phyloP scores from a whole-genome alignment of 2,329 filamentous ascomycete species.

The Trichoderma brevicompactum region DNA sequence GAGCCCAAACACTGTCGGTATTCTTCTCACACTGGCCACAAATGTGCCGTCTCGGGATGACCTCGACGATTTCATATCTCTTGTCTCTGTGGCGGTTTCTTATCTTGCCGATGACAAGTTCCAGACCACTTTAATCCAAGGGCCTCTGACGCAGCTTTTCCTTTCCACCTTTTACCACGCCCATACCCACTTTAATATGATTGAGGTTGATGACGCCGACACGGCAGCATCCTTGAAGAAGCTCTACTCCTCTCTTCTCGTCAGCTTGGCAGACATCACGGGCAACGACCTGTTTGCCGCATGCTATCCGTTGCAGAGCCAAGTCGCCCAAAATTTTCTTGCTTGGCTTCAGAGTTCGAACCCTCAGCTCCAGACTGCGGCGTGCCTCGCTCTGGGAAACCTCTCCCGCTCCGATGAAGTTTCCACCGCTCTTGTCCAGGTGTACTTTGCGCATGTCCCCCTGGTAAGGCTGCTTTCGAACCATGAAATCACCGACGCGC shows the following conservation, averaged over 20 bases:
- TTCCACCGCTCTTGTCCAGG: conserved; percentile 55
- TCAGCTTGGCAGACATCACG: conserved; percentile 57
- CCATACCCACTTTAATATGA: conserved; percentile 48
- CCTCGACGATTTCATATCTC: conserved; percentile 58
- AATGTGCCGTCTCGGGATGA: conserved; percentile 49
- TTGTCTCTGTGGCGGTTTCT: conserved; percentile 56
- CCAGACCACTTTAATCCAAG: conserved; percentile 53
- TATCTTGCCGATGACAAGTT: conserved; percentile 60
- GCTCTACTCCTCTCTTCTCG: conserved; percentile 56
- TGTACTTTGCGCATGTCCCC: conserved; percentile 47
- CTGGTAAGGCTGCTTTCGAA: conserved; percentile 53
- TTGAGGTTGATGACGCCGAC: conserved; percentile 52
- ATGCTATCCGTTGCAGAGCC: conserved; percentile 48
- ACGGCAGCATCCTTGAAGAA: conserved; percentile 50
- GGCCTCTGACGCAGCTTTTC: conserved; percentile 48
- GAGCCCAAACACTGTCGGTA: conserved; percentile 51
- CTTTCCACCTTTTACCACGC: conserved; percentile 54
- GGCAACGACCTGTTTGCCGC: conserved; percentile 53
- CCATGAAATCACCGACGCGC: conserved; percentile 47
- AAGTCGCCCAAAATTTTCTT: conserved; percentile 49
- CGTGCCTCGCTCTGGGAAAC: conserved; percentile 66
- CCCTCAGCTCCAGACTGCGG: conserved; percentile 57
- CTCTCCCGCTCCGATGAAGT: conserved; percentile 62
- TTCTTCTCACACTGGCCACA: conserved; percentile 56
- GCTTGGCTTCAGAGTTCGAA: conserved; percentile 52